These are phyloP conservation scores for Clarkia xantiana DNA, from an alignment of 345 rosid species.

Conservation along the genomic window DNA sequence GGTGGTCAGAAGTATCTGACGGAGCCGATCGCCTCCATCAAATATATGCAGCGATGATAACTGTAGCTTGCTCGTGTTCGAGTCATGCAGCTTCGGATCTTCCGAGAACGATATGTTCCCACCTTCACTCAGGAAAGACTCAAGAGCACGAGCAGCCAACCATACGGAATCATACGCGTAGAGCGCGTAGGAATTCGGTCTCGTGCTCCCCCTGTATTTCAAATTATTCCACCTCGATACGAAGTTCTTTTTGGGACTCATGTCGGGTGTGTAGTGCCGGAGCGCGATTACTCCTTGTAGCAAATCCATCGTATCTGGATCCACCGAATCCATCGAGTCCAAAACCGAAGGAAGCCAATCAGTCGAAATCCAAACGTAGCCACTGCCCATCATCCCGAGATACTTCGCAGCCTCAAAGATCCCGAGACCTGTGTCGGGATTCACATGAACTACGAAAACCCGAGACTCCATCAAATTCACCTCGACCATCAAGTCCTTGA, in stretches of 20 bases:
- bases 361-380: constrained; percentile 92
- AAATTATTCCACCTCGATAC: constrained; percentile 26
- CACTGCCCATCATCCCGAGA: constrained; percentile 51
- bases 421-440: constrained; percentile 70
- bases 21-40: constrained; percentile 57
- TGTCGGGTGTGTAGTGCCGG: constrained; percentile 68
- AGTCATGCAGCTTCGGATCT: constrained; percentile 36
- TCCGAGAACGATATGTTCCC: constrained; percentile 52
- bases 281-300: constrained; percentile 84
- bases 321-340: constrained; percentile 39
- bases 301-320: constrained; percentile 34
- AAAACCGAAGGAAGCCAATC: constrained; percentile 83
- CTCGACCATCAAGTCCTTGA: constrained; percentile 38
- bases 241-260: constrained; percentile 34
- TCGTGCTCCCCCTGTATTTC: constrained; percentile 4
- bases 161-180: constrained; percentile 91
- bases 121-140: constrained; percentile 39
- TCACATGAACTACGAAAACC: constrained; percentile 77
- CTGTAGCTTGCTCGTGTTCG: constrained; percentile 33
- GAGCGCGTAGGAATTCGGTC: constrained; percentile 64
- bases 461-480: constrained; percentile 73
- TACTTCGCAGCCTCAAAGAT: constrained; percentile 54
- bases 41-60: constrained; percentile 49
- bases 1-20: constrained; percentile 36
- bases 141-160: constrained; percentile 79